These are phyloP conservation scores for Stachybotrys chartarum DNA, from an alignment of 2,329 filamentous ascomycete genomes.

Conservation along the genomic window DNA sequence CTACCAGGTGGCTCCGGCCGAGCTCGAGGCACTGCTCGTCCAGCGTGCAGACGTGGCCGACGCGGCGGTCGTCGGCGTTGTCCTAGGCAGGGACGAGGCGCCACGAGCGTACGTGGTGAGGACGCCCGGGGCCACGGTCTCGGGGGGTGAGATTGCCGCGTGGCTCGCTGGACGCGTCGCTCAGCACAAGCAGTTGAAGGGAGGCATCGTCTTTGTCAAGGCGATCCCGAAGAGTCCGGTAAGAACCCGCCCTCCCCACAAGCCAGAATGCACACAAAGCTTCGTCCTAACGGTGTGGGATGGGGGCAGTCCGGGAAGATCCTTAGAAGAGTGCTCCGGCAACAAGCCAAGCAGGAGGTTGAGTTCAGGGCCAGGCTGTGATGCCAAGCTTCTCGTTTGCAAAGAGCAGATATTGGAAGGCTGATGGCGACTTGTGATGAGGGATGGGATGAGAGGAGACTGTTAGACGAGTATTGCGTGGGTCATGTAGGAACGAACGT, in stretches of 20 bases:
- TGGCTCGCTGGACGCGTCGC: constrained; percentile 61
- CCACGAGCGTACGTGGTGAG: constrained; percentile 57
- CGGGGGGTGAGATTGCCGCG: constrained; percentile 42
- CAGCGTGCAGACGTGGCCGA: constrained; percentile 44
- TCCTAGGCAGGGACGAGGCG: constrained; percentile 44
- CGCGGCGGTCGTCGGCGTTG: constrained; percentile 58
- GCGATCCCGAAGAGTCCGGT: constrained; percentile 54
- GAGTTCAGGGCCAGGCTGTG: constrained; percentile 21
- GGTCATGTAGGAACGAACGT: no score
- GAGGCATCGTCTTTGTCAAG: constrained; percentile 62
- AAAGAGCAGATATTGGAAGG: no score
- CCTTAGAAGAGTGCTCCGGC: constrained; percentile 50
- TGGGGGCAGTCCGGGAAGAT: constrained; percentile 58
- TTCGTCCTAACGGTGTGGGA: background rate
- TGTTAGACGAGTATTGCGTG: no score
- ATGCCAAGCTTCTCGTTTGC: background rate
- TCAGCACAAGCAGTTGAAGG: constrained; percentile 58
- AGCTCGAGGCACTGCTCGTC: constrained; percentile 30
- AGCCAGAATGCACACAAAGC: background rate
- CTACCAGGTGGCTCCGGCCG: constrained; percentile 52
- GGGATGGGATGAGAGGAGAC: no score
- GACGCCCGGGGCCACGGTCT: constrained; percentile 10
- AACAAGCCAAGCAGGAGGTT: constrained; percentile 48
- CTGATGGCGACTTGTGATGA: no score
- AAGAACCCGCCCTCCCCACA: constrained; percentile 11